phyloP scores from a whole-genome alignment of 345 rosid genomes.

The Turnera subulata region DNA sequence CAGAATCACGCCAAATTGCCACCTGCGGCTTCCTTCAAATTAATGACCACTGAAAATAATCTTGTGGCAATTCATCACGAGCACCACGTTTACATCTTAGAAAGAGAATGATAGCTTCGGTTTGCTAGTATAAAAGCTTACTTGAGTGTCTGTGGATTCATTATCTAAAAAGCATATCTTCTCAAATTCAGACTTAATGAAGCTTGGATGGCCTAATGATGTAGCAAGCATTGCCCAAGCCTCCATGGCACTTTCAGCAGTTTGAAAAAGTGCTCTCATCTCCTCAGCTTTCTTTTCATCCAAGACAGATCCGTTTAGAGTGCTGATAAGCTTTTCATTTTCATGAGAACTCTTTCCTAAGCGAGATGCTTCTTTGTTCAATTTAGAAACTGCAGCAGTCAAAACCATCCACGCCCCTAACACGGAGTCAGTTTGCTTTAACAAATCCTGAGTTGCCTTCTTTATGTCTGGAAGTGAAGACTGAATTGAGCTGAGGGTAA shows the following conservation, averaged over 20 bases:
- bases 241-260: conserved; percentile 97
- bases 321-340: conserved; percentile 37
- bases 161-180: conserved; percentile 88
- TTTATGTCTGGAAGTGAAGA: conserved; percentile 76
- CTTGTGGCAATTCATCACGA: neutral
- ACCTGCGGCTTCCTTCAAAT: conserved; percentile 46
- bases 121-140: conserved; percentile 27
- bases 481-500: conserved; percentile 29
- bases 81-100: conserved; percentile 12
- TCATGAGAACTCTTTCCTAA: conserved; percentile 30
- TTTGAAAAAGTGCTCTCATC: conserved; percentile 77
- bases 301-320: conserved; percentile 30
- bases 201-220: conserved; percentile 90
- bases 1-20: conserved; percentile 94
- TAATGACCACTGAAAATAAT: conserved; percentile 18
- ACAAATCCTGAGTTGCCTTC: conserved; percentile 71
- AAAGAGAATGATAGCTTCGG: neutral
- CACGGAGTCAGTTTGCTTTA: conserved; percentile 79
- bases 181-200: conserved; percentile 93
- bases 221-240: conserved; percentile 99
- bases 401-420: conserved; percentile 89
- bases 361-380: conserved; percentile 43
- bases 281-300: conserved; percentile 76
- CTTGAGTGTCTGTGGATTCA: conserved; percentile 83
- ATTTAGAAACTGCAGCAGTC: conserved; percentile 65